These are phyloP conservation scores for Rhodotorula taiwanensis DNA, from an alignment of 768 basidiomycete species.

Conservation along the genomic window DNA sequence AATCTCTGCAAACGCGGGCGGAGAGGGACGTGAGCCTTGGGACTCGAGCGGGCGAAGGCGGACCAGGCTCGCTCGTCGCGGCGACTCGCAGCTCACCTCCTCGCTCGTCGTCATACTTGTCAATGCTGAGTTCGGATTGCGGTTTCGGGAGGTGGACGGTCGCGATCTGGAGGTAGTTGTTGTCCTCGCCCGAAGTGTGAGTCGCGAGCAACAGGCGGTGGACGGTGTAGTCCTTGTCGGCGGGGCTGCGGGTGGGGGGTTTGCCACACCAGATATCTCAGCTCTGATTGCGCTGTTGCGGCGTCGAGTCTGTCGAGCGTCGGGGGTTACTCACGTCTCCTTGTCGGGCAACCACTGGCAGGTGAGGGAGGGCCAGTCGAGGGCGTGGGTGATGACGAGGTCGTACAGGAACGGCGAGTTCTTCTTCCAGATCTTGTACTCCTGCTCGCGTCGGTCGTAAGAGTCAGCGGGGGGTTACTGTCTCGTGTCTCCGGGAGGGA, in stretches of 20 bases:
- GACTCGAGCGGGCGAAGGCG: neutral
- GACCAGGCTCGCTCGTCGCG: neutral
- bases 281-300: no score
- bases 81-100: conserved; percentile 54
- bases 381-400: conserved; percentile 89
- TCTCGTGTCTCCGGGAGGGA: neutral
- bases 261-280: neutral
- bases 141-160: conserved; percentile 87
- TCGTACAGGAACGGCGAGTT: conserved; percentile 92
- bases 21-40: neutral
- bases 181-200: conserved; percentile 88
- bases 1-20: conserved; percentile 54
- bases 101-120: conserved; percentile 81
- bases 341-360: conserved; percentile 99
- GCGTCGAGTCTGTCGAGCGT: neutral
- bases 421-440: conserved; percentile 42
- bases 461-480: neutral
- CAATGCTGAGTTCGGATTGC: conserved; percentile 68
- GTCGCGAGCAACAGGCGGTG: conserved; percentile 94
- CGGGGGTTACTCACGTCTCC: conserved; percentile 62
- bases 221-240: conserved; percentile 85
- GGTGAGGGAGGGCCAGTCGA: conserved; percentile 96
- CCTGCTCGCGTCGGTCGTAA: neutral
- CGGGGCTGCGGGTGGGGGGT: conserved; percentile 54
- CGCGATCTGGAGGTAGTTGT: conserved; percentile 93